Evolutionary conservation across 2,329 filamentous ascomycete species (phyloP).

Genomic region (Xylariales sp.): DNA sequence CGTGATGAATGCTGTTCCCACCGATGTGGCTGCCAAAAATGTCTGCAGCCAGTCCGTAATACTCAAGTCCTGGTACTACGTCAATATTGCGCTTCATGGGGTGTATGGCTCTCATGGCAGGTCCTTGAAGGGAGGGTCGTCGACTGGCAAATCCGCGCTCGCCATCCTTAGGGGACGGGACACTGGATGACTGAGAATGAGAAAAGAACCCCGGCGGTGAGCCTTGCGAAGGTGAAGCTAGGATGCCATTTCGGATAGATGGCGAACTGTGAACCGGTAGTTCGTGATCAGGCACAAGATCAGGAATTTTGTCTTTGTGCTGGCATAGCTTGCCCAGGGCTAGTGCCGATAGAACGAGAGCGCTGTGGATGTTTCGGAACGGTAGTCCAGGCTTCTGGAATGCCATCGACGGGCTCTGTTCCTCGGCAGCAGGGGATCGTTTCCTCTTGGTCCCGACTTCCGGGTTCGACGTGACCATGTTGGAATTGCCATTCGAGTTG

Average conservation of each 20-base stretch:
- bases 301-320: conserved; percentile 49
- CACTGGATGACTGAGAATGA: conserved; percentile 43
- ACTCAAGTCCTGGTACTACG: conserved; percentile 81
- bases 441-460: conserved; percentile 47
- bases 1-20: conserved; percentile 74
- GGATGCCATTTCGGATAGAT: conserved; percentile 44
- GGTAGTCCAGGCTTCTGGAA: conserved; percentile 45
- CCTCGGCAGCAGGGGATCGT: conserved; percentile 38
- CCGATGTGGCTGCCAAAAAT: conserved; percentile 81
- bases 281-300: conserved; percentile 50
- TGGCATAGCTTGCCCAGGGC: conserved; percentile 81
- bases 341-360: conserved; percentile 76
- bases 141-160: conserved; percentile 42
- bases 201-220: conserved; percentile 45
- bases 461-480: background rate
- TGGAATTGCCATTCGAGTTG: conserved; percentile 11
- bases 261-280: conserved; percentile 30
- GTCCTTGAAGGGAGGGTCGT: conserved; percentile 47
- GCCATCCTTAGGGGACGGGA: conserved; percentile 49
- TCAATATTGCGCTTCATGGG: conserved; percentile 64
- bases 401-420: conserved; percentile 18
- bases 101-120: conserved; percentile 20
- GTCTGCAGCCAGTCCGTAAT: conserved; percentile 81
- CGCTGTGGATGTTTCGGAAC: conserved; percentile 69
- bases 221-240: conserved; percentile 48